phyloP scores from a whole-genome alignment of 2,329 filamentous ascomycete species.

The Trematosphaeria pertusa region DNA sequence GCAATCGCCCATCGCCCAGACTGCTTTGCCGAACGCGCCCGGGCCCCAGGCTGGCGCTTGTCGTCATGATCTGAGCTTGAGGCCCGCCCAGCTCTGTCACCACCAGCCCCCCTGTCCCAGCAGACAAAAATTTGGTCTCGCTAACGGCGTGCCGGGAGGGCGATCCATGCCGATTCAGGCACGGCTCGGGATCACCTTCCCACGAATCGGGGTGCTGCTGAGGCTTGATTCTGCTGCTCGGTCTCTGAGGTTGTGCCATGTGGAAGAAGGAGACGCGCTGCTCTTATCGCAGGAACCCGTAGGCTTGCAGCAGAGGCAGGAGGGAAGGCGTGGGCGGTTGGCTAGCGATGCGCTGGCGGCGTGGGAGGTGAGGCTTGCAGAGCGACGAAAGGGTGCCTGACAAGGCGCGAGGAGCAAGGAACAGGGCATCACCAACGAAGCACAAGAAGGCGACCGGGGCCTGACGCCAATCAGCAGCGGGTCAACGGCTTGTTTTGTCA shows the following conservation, averaged over 20 bases:
- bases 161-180: slow-evolving; percentile 17
- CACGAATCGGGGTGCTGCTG: slow-evolving; percentile 9
- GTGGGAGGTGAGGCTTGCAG: slow-evolving; percentile 33
- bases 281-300: slow-evolving; percentile 13
- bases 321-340: slow-evolving; percentile 17
- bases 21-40: slow-evolving; percentile 29
- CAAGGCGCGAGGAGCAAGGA: slow-evolving; percentile 13
- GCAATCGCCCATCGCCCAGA: too few species aligned
- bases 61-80: slow-evolving; percentile 43
- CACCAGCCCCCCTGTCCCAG: slow-evolving; percentile 22
- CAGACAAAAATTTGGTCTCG: slow-evolving; percentile 29
- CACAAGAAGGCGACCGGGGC: slow-evolving; percentile 16
- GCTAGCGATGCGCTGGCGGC: slow-evolving; percentile 35
- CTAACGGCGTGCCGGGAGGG: slow-evolving; percentile 26
- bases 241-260: background rate
- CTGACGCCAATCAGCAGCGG: slow-evolving; percentile 35
- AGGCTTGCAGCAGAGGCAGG: slow-evolving; percentile 13
- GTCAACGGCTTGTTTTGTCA: slow-evolving; percentile 29
- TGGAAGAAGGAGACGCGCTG: slow-evolving; percentile 8
- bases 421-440: slow-evolving; percentile 9
- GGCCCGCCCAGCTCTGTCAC: slow-evolving; percentile 16
- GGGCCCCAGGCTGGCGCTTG: slow-evolving; percentile 24
- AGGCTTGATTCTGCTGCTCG: background rate
- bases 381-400: too few species aligned
- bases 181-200: slow-evolving; percentile 6